Percentiles rank a stretch among this genome's conserved stretches.
Conservation (phyloP, 2,329 filamentous ascomycete species). For the Botrytis pseudocinerea region DNA sequence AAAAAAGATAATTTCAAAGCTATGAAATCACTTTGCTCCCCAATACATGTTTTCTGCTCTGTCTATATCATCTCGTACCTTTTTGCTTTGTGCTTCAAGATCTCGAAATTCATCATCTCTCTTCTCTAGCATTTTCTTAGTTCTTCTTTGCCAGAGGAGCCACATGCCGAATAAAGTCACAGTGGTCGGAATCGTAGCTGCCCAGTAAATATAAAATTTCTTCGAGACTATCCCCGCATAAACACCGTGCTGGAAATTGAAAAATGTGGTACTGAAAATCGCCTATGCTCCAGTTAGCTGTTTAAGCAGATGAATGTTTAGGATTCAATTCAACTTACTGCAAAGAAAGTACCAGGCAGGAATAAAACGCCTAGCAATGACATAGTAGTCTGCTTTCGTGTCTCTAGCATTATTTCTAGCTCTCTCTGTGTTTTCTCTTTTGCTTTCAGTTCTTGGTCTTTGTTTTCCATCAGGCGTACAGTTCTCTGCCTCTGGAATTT, state of each 20-base stretch:
- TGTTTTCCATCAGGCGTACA: too few species aligned
- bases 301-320: fast-evolving
- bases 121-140: not conserved
- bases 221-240: not conserved
- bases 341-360: conserved; percentile 21
- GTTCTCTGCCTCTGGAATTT: not conserved
- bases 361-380: conserved; percentile 21
- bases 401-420: conserved; percentile 18
- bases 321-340: not conserved
- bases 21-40: too few species aligned
- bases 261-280: conserved; percentile 6
- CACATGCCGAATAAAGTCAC: not conserved
- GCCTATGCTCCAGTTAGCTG: not conserved
- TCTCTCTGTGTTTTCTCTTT: conserved; percentile 17
- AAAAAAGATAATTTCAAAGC: too few species aligned
- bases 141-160: not conserved
- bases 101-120: not conserved
- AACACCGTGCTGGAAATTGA: conserved; percentile 3
- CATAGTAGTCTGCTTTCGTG: conserved; percentile 22
- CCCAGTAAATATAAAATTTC: not conserved
- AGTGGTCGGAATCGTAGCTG: not conserved
- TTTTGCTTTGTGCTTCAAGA: not conserved
- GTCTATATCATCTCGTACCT: not conserved
- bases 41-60: not conserved
- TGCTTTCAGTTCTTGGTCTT: too few species aligned